Conservation (phyloP, 768 basidiomycete genomes). For the Tephrocybe sp. region DNA sequence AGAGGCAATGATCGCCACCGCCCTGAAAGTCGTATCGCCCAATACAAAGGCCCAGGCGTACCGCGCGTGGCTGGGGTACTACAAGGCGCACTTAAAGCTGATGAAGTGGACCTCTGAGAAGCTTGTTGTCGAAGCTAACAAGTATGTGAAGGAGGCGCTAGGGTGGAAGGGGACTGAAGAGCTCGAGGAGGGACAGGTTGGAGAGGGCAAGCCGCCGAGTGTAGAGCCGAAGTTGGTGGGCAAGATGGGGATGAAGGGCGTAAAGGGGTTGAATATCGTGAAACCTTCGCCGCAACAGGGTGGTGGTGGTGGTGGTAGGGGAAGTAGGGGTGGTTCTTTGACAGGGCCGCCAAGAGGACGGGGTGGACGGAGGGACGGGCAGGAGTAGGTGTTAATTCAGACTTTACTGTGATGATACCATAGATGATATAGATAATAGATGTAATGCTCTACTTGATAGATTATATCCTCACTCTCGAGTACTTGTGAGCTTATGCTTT, state of each 20-base stretch:
- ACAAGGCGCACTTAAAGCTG: conserved; percentile 38
- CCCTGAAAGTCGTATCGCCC: conserved; percentile 31
- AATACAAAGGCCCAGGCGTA: conserved; percentile 52
- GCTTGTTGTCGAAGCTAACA: conserved; percentile 41
- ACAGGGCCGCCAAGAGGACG: too few species aligned
- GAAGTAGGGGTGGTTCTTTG: too few species aligned
- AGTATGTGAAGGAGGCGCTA: conserved; percentile 32
- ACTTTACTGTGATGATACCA: too few species aligned
- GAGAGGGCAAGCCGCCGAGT: conserved; percentile 25
- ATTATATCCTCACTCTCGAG: too few species aligned
- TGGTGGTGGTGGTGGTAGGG: too few species aligned
- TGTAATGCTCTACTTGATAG: too few species aligned
- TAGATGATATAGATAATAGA: too few species aligned
- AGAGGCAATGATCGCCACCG: conserved; percentile 18
- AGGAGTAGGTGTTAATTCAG: too few species aligned
- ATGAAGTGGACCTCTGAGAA: conserved; percentile 37
- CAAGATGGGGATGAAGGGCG: conserved; percentile 49
- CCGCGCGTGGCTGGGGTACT: conserved; percentile 58
- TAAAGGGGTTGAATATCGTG: conserved; percentile 26
- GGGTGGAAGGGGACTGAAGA: conserved; percentile 26
- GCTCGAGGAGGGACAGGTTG: too few species aligned
- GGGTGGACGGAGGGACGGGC: too few species aligned
- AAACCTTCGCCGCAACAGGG: too few species aligned
- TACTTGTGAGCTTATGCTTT: too few species aligned
- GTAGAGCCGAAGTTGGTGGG: conserved; percentile 44